Base-by-base conservation (phyloP, 2,329 filamentous ascomycete genomes). In the Leptographium radiaticola region DNA sequence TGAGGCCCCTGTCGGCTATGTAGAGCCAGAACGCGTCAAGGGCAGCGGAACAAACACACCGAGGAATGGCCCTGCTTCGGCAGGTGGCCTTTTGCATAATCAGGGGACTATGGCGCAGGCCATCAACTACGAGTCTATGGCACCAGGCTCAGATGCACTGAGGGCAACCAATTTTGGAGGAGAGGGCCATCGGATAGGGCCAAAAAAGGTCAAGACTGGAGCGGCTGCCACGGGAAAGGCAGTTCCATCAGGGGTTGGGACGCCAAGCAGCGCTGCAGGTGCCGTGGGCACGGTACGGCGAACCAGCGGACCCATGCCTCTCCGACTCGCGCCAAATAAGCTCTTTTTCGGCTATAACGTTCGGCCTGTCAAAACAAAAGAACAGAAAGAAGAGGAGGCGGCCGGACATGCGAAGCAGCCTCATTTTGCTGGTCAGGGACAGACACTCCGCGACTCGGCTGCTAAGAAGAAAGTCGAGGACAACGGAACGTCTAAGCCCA, bases 321-420 rank as follows among this genome's bases (percentile, higher is more conserved):
- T 98, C 9, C 79, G 93, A 33, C 68, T 98, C 51, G 80, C 88
- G 0, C 85, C 87, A 0, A 93, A 93, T 62, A 95, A 96, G 69
- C 75, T 98, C 6, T 98, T 98, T 74, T 95, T 98, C 59, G 93
- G 93, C 4, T 98, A 97, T 64, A 86, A 95, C 63, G 79, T 95
- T 65, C 95, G 86, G 67, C 91, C 91, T 0, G 75, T 94, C 44
- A 90, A 89, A 72, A 87, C 87, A 10, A 81, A 85, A 55, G 84
- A 81, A 39, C 81, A 88, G 55, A 83, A 81, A 65, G 79, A 81
- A 51, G 75, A 83, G 56, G 81, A 85, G 56, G 77, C 81, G 39
- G 77, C 81, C 40, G 78, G 81, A 57, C 75, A 81, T n/a, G 75
- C 78, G 5, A 75, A 76, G 56, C 80, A 81, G 59, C 84, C 85